Percentiles rank a stretch among this genome's conserved stretches.
Evolutionary conservation across 2,329 filamentous ascomycete species (phyloP).

Genomic region (Verticillium albo-atrum): DNA sequence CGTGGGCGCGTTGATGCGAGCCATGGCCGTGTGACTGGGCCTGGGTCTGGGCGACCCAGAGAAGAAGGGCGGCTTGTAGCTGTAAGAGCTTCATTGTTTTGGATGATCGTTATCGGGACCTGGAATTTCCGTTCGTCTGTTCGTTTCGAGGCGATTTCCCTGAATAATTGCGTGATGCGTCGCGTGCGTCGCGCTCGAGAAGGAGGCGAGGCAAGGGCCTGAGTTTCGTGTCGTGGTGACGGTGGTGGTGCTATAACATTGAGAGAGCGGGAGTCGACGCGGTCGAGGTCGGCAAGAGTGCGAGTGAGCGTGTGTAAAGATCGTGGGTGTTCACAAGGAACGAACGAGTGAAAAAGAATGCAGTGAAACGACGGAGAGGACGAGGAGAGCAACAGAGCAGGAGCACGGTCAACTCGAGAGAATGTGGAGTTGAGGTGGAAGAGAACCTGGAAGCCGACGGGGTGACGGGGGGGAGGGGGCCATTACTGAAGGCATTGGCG

Average conservation of each 20-base stretch:
- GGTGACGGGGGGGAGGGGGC: not conserved
- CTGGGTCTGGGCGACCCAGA: conserved; percentile 35
- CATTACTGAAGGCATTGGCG: not conserved
- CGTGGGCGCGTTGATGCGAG: conserved; percentile 30
- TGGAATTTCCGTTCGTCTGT: conserved; percentile 5
- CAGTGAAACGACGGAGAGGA: not conserved
- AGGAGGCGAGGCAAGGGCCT: not conserved
- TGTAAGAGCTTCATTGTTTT: conserved; percentile 46
- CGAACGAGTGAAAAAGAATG: not conserved
- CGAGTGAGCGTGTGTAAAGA: not conserved
- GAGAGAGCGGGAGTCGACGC: conserved; percentile 3
- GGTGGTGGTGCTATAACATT: conserved; percentile 9
- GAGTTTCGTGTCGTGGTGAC: conserved; percentile 2
- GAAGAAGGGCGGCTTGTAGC: conserved; percentile 25
- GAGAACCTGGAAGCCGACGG: not conserved
- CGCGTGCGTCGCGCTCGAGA: conserved; percentile 6
- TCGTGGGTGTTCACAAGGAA: not conserved
- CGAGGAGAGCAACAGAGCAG: not conserved
- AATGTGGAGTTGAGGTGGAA: not conserved
- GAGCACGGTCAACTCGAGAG: not conserved
- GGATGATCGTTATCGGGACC: conserved; percentile 6
- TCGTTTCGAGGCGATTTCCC: not conserved
- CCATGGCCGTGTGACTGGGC: conserved; percentile 30
- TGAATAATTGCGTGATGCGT: not conserved
- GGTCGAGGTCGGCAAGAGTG: not conserved